Base-by-base conservation (phyloP, 2,329 filamentous ascomycete genomes). In the Dactylonectria estremocensis region DNA sequence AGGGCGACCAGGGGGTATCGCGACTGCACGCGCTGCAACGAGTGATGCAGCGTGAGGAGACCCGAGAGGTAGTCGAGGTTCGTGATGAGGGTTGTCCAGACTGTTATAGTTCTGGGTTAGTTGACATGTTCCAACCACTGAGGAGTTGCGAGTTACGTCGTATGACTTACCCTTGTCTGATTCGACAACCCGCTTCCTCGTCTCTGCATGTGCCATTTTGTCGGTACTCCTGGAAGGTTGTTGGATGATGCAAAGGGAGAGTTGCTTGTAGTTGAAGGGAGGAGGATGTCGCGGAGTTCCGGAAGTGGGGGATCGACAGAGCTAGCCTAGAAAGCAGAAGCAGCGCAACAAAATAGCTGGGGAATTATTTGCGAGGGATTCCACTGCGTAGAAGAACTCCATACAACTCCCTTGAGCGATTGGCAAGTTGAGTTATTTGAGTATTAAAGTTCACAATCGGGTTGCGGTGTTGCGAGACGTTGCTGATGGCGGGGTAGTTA, bases 21-120 rank as follows among this genome's bases (percentile, higher is more conserved):
- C 14, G 92, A 91, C 20, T 83, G 80, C 64, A 86, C 83, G 71
- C 86, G 85, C 76, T 90, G 90, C 73, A 97, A 89, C 50, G 92
- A 93, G 82, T 93, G 89, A 78, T 95, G 88, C 69, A 97, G 91
- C 1, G 93, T 94, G 61, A 97, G 86, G 57, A 97, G 91, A 53
- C 95, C 95, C 6, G 92, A 88, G 68, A 97, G 90, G 81, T 97
- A 97, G 75, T 87, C 86, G 55, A 89, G 90, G 82, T 96, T 97
- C 67, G 94, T 97, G 78, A 97, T 95, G 72, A 97, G 87, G 11
- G 91, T 93, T 31, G 93, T 94, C 94, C 94, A 97, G 78, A 96
- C 94, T 93, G 79, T n/a, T 22, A 46, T 43, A 50, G 57, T 56
- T 61, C 35, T 67, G 8, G 8, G 54, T 66, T 57, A 67, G 60